These are phyloP conservation scores for Nicotiana tabacum DNA, from an alignment of 257 asterid genomes.

Conservation along the genomic window DNA sequence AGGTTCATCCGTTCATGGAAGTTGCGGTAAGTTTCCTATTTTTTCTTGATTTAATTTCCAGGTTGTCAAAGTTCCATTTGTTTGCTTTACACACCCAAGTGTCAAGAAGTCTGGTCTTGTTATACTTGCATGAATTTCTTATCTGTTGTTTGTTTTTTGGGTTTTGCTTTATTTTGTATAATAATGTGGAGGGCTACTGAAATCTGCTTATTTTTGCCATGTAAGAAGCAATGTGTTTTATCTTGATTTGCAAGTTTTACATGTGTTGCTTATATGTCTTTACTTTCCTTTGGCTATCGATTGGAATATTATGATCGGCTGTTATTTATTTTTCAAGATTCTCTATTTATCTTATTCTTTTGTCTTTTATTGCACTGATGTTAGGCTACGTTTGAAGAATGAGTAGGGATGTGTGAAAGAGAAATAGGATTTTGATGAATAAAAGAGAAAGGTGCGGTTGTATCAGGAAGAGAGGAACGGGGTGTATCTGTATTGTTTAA, in stretches of 20 bases:
- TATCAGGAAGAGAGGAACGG: not conserved
- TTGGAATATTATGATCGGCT: not conserved
- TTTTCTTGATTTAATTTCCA: not conserved
- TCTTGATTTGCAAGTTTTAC: not conserved
- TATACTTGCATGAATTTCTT: not conserved
- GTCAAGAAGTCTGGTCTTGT: too few species aligned
- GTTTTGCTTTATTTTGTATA: not conserved
- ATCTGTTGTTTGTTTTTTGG: not conserved
- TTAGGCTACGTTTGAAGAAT: not conserved
- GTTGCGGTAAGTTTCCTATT: not conserved
- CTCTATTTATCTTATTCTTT: too few species aligned
- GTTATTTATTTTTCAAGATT: not conserved
- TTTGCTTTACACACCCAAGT: not conserved
- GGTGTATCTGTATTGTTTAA: not conserved
- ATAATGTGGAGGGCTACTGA: not conserved
- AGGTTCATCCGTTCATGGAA: not conserved
- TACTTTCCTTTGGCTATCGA: not conserved
- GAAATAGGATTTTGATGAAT: not conserved
- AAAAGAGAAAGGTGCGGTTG: not conserved
- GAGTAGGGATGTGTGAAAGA: not conserved
- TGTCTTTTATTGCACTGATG: too few species aligned
- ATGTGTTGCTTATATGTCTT: not conserved
- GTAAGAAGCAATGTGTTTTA: not conserved
- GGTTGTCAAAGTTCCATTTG: not conserved
- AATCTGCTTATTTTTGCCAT: not conserved